These are phyloP conservation scores for Aquilaria malaccensis DNA, from an alignment of 345 rosid species.

Conservation along the genomic window DNA sequence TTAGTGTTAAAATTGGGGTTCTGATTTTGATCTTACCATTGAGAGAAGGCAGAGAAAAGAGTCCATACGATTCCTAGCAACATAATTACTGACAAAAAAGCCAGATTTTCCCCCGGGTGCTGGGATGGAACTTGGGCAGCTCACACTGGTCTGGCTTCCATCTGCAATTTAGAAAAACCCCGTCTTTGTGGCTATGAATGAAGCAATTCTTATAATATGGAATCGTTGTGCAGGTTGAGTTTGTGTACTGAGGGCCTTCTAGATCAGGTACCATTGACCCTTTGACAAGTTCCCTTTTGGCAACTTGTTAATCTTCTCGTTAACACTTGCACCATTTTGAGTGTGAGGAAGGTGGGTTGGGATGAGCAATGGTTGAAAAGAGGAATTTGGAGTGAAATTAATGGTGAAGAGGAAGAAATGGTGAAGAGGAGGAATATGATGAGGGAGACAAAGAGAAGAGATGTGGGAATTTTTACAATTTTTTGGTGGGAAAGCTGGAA, in stretches of 20 bases:
- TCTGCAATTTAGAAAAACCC: slow-evolving; percentile 59
- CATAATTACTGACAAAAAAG: slow-evolving; percentile 63
- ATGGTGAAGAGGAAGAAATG: too few species aligned
- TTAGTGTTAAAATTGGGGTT: too few species aligned
- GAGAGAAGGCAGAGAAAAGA: slow-evolving; percentile 73
- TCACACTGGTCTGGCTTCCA: slow-evolving; percentile 70
- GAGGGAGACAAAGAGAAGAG: too few species aligned
- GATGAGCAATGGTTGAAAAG: too few species aligned
- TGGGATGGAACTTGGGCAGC: slow-evolving; percentile 49
- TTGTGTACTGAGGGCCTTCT: slow-evolving; percentile 41
- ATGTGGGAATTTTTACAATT: too few species aligned
- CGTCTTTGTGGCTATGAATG: slow-evolving; percentile 48
- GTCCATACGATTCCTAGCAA: slow-evolving; percentile 79
- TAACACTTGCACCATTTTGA: too few species aligned
- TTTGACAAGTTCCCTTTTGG: slow-evolving; percentile 38
- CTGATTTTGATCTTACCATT: slow-evolving; percentile 23
- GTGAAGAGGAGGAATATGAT: too few species aligned
- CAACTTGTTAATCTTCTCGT: too few species aligned
- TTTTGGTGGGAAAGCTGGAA: too few species aligned
- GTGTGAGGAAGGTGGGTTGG: too few species aligned
- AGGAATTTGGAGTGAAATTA: too few species aligned
- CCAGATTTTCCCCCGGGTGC: slow-evolving; percentile 53
- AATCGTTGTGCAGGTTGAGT: slow-evolving; percentile 55
- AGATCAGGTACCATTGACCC: slow-evolving; percentile 57
- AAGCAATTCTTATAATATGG: slow-evolving; percentile 67